Conservation (phyloP, 306 rosid genomes). For the Herpetospermum pedunculosum region DNA sequence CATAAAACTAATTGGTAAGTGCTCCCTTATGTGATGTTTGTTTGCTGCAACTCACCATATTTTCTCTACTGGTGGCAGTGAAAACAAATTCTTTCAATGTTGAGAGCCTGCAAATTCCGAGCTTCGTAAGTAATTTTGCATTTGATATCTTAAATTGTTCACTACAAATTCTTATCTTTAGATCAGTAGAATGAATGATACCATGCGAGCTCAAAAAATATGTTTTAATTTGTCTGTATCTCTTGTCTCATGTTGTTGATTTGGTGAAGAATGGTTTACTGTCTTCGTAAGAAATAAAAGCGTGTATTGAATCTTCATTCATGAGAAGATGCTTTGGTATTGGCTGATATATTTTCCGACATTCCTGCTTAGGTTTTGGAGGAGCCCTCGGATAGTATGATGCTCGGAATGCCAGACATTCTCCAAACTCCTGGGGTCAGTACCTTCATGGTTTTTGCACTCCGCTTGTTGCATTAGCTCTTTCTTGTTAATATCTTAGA, state of each 20-base stretch:
- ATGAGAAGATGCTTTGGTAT: not conserved
- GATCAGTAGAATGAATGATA: not conserved
- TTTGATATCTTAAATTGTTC: not conserved
- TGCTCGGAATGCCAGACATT: constrained; percentile 39
- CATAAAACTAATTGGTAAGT: not conserved
- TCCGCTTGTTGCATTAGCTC: not conserved
- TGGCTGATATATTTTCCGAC: constrained; percentile 2
- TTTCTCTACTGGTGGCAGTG: constrained; percentile 42
- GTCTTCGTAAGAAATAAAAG: not conserved
- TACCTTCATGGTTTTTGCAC: constrained; percentile 10
- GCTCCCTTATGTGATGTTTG: not conserved
- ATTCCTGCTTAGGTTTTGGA: constrained; percentile 36
- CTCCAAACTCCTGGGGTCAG: constrained; percentile 68
- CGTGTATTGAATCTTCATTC: not conserved
- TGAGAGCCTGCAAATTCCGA: constrained; percentile 37
- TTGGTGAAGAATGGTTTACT: not conserved
- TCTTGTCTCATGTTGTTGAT: not conserved
- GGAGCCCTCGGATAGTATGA: constrained; percentile 52
- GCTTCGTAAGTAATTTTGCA: constrained; percentile 41
- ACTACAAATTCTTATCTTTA: not conserved
- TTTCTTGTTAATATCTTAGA: not conserved
- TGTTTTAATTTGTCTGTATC: not conserved
- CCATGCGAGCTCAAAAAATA: not conserved
- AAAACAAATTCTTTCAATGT: constrained; percentile 41
- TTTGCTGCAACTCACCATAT: constrained; percentile 12